Percentiles rank a stretch among this genome's conserved stretches.
phyloP scores from a whole-genome alignment of 257 asterid species.

The Mentha longifolia region DNA sequence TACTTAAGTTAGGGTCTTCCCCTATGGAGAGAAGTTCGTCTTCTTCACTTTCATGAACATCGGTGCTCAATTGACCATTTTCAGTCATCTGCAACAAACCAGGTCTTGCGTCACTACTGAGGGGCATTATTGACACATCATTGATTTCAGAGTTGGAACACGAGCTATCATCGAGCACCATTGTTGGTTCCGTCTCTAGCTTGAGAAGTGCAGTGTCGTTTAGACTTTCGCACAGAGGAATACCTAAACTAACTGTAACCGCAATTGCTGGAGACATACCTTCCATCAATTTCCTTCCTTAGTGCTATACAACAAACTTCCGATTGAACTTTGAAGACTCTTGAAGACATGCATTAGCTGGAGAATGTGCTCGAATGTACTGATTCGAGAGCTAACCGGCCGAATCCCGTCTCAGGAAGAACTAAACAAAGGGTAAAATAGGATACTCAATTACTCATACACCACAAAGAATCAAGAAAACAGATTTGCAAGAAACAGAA shows the following conservation, averaged over 20 bases:
- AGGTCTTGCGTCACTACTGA: conserved; percentile 32
- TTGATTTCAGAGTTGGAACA: conserved; percentile 39
- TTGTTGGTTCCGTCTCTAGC: conserved; percentile 65
- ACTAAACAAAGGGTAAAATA: conserved; percentile 30
- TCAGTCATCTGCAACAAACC: conserved; percentile 35
- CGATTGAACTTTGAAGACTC: conserved; percentile 18
- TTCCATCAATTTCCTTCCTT: conserved; percentile 62
- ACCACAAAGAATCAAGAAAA: conserved; percentile 37
- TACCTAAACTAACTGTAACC: conserved; percentile 65
- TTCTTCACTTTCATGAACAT: conserved; percentile 59
- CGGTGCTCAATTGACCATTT: conserved; percentile 26
- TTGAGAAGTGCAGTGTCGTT: conserved; percentile 70
- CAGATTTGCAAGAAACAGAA: conserved; percentile 29
- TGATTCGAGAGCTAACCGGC: conserved; percentile 24
- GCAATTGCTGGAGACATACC: conserved; percentile 72
- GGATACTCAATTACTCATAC: not conserved
- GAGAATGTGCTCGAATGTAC: conserved; percentile 26
- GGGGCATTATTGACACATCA: conserved; percentile 11
- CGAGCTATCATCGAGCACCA: conserved; percentile 43
- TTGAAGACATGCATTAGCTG: conserved; percentile 35
- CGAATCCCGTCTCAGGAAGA: conserved; percentile 20
- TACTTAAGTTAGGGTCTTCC: conserved; percentile 46
- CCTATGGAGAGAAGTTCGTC: conserved; percentile 58
- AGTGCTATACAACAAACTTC: conserved; percentile 3
- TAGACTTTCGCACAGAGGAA: conserved; percentile 57